Percentiles rank a stretch among this genome's conserved stretches.
Conservation (phyloP, 768 basidiomycete genomes). For the Neoboletus subvelutipes region DNA sequence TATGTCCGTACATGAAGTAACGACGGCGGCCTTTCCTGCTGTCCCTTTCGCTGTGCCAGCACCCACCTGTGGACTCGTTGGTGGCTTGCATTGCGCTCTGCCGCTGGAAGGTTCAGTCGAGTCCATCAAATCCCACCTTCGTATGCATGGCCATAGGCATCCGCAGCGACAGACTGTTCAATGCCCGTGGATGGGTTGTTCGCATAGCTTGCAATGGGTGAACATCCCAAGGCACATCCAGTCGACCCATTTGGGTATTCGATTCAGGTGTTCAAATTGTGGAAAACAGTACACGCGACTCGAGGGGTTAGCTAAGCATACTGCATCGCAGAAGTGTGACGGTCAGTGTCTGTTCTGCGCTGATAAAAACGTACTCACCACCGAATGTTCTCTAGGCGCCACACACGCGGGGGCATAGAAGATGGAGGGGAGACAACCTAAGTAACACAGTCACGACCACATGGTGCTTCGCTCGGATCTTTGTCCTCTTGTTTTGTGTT, state of each 20-base stretch:
- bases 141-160: conserved; percentile 10
- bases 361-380: background rate
- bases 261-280: conserved; percentile 3
- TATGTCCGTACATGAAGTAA: background rate
- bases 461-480: background rate
- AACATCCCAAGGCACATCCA: conserved; percentile 10
- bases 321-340: background rate
- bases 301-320: conserved; percentile 4
- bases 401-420: background rate
- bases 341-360: background rate
- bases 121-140: conserved; percentile 11
- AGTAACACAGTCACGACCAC: no score
- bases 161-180: background rate
- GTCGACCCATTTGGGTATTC: conserved; percentile 4
- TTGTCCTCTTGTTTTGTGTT: background rate
- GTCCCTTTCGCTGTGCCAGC: background rate
- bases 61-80: background rate
- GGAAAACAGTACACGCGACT: conserved; percentile 4
- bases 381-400: background rate
- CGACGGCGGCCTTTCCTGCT: background rate
- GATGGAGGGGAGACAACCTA: background rate
- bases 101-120: background rate
- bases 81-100: conserved; percentile 1
- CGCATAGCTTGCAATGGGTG: background rate
- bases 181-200: conserved; percentile 13